Conservation (phyloP, 257 asterid species). For the Fraxinus excelsior region DNA sequence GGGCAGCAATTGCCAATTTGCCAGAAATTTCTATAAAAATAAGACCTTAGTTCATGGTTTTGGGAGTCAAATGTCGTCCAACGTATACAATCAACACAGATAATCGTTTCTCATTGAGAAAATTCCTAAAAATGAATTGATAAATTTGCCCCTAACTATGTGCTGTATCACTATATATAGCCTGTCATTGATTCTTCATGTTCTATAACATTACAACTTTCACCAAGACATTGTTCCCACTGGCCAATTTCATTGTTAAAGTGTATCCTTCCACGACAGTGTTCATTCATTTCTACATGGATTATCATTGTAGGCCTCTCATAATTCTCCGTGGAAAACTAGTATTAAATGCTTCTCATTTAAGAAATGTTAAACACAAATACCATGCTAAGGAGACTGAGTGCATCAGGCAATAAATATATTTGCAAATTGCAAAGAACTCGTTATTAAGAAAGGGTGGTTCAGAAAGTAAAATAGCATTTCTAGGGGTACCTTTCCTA, state of each 20-base stretch:
- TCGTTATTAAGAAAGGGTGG: not conserved
- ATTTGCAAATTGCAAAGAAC: not conserved
- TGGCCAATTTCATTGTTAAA: not conserved
- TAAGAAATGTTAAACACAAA: not conserved
- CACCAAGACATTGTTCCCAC: not conserved
- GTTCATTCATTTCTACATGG: not conserved
- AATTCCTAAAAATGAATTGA: not conserved
- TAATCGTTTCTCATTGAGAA: not conserved
- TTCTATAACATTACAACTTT: not conserved
- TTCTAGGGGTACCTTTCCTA: conserved; percentile 70
- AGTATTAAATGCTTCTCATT: not conserved
- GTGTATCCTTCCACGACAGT: not conserved
- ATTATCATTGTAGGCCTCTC: not conserved
- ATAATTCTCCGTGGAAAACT: not conserved
- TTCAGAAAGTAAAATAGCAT: conserved; percentile 14
- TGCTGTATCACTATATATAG: not conserved
- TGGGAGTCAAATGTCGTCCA: not conserved
- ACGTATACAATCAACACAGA: not conserved
- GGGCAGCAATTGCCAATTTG: not conserved
- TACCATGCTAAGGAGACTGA: not conserved
- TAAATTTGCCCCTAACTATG: not conserved
- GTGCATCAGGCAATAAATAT: not conserved
- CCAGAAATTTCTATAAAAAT: not conserved
- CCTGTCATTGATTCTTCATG: not conserved
- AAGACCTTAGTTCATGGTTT: not conserved